These are phyloP conservation scores for Coccomyxa subellipsoidea DNA, from an alignment of 163 green algal genomes.

Conservation along the genomic window DNA sequence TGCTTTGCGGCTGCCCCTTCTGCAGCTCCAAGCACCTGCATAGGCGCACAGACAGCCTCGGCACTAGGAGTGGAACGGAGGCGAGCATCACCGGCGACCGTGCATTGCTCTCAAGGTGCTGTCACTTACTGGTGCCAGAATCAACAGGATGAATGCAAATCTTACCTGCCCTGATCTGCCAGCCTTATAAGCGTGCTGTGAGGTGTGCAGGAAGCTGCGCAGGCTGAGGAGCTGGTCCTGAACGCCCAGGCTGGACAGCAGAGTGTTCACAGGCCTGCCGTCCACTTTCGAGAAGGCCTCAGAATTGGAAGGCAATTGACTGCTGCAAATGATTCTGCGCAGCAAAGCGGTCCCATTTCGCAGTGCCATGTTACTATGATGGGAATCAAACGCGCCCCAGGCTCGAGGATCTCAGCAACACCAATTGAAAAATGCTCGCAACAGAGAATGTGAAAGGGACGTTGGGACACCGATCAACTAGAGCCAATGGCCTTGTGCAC, in stretches of 20 bases:
- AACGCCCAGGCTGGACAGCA: not conserved
- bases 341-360: not conserved
- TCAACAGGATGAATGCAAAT: too few species aligned
- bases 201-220: not conserved
- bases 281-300: not conserved
- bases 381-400: too few species aligned
- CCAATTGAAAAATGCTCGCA: too few species aligned
- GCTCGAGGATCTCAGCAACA: too few species aligned
- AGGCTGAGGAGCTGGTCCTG: not conserved
- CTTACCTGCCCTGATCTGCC: not conserved
- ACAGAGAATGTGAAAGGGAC: too few species aligned
- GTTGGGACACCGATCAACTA: too few species aligned
- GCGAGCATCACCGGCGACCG: too few species aligned
- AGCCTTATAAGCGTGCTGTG: not conserved
- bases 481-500: too few species aligned
- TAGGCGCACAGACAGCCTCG: too few species aligned
- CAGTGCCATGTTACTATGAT: not conserved
- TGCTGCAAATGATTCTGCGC: not conserved
- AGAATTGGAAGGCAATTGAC: not conserved
- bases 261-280: not conserved
- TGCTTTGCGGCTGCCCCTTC: not conserved
- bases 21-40: not conserved
- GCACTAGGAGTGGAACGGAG: too few species aligned
- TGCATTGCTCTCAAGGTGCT: too few species aligned
- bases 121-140: too few species aligned